phyloP scores from a whole-genome alignment of 768 basidiomycete genomes.

The Obba rivulosa region DNA sequence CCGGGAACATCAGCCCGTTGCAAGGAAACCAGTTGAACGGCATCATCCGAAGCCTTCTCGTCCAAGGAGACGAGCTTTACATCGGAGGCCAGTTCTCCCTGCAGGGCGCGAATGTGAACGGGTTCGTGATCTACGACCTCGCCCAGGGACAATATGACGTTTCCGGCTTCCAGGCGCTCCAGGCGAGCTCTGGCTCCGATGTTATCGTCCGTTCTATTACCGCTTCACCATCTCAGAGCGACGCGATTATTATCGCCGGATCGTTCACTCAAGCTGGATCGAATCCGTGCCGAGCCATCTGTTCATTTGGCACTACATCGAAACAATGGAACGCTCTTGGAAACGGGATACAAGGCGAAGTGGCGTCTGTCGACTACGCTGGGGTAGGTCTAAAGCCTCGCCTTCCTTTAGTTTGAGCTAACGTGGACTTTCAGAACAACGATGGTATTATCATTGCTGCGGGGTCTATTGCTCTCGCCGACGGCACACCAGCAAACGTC shows the following conservation, averaged over 20 bases:
- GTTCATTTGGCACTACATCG: slow-evolving; percentile 60
- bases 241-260: slow-evolving; percentile 79
- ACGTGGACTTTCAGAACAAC: slow-evolving; percentile 41
- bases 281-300: slow-evolving; percentile 70
- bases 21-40: slow-evolving; percentile 64
- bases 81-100: slow-evolving; percentile 83
- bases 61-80: slow-evolving; percentile 65
- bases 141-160: slow-evolving; percentile 55
- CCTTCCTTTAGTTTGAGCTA: slow-evolving; percentile 1
- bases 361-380: slow-evolving; percentile 72
- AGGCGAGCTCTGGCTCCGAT: slow-evolving; percentile 43
- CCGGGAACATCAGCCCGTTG: slow-evolving; percentile 47
- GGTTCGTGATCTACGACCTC: slow-evolving; percentile 81
- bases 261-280: slow-evolving; percentile 78
- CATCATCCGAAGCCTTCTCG: slow-evolving; percentile 69
- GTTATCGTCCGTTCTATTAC: slow-evolving; percentile 73
- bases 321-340: slow-evolving; percentile 82
- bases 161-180: slow-evolving; percentile 53
- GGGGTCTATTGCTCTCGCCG: slow-evolving; percentile 69
- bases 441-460: slow-evolving; percentile 71
- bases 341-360: slow-evolving; percentile 74
- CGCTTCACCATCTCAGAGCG: slow-evolving; percentile 50
- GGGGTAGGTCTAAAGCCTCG: slow-evolving; percentile 50
- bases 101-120: slow-evolving; percentile 49
- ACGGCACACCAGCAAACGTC: slow-evolving; percentile 63